Conservation (phyloP, 2,329 filamentous ascomycete genomes). For the Beauveria sp. region DNA sequence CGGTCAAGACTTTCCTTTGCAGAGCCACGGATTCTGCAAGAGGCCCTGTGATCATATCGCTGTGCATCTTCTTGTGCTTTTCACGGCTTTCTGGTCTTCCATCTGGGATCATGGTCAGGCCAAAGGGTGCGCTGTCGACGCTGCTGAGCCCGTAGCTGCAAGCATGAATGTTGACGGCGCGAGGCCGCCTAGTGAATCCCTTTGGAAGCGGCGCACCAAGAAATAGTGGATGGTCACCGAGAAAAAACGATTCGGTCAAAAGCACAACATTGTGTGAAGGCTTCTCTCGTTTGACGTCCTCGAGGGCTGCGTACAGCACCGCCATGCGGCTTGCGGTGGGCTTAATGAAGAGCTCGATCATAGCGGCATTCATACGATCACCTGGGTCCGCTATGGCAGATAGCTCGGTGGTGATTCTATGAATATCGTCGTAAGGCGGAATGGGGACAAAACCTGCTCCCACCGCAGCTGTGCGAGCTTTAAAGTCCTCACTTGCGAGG, state of each 20-base stretch:
- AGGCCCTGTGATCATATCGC: not conserved
- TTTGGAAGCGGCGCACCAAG: conserved; percentile 29
- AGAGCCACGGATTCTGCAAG: not conserved
- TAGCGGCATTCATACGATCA: not conserved
- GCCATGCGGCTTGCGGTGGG: conserved; percentile 23
- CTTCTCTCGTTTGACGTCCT: conserved; percentile 23
- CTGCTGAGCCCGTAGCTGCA: conserved; percentile 29
- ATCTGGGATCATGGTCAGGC: conserved; percentile 30
- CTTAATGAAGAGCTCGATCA: conserved; percentile 22
- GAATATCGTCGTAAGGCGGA: conserved; percentile 16
- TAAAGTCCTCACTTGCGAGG: conserved; percentile 29
- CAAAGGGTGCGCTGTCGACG: conserved; percentile 31
- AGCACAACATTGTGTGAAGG: conserved; percentile 32
- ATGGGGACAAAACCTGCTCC: conserved; percentile 29
- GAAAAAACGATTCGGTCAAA: conserved; percentile 32
- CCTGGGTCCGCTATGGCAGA: conserved; percentile 15
- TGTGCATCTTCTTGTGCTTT: conserved; percentile 22
- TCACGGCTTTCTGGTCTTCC: conserved; percentile 26
- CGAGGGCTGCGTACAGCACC: conserved; percentile 20
- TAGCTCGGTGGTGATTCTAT: not conserved
- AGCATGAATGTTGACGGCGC: conserved; percentile 31
- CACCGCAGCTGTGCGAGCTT: conserved; percentile 25
- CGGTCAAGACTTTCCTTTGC: not conserved
- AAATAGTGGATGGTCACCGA: conserved; percentile 29
- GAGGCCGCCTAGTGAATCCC: conserved; percentile 28